Conservation (phyloP, 768 basidiomycete genomes). For the Hericium alpestre region DNA sequence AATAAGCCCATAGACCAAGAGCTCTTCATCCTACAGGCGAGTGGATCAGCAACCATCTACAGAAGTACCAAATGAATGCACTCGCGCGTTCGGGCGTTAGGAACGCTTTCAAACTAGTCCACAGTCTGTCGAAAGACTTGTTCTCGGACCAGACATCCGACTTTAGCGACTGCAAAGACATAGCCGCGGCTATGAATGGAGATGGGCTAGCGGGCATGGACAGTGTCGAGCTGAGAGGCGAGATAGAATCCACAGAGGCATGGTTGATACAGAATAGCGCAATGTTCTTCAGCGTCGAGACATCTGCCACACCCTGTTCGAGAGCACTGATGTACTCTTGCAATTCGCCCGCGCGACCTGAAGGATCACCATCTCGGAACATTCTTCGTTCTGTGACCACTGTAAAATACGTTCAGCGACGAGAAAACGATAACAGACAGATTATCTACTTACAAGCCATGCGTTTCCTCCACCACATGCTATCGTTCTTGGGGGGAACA, state of each 20-base stretch:
- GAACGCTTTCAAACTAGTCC: conserved; percentile 53
- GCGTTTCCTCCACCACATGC: conserved; percentile 78
- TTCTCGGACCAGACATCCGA: conserved; percentile 64
- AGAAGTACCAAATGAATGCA: conserved; percentile 4
- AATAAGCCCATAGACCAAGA: conserved; percentile 70
- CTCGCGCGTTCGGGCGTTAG: conserved; percentile 55
- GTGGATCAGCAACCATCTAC: conserved; percentile 5
- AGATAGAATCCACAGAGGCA: conserved; percentile 39
- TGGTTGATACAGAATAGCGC: conserved; percentile 54
- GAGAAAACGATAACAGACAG: neutral
- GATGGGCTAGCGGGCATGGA: conserved; percentile 48
- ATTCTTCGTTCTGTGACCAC: conserved; percentile 42
- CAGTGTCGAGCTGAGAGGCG: conserved; percentile 43
- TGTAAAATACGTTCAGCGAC: conserved; percentile 12
- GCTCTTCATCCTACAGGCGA: conserved; percentile 41
- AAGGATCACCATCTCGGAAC: conserved; percentile 26
- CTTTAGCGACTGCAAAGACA: conserved; percentile 33
- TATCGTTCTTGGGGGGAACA: conserved; percentile 60
- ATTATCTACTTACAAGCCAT: conserved; percentile 46
- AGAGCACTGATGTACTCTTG: conserved; percentile 43
- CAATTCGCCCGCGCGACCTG: conserved; percentile 40
- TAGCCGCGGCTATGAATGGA: conserved; percentile 33
- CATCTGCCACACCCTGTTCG: conserved; percentile 39
- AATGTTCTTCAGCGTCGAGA: conserved; percentile 52
- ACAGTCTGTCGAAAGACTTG: conserved; percentile 59